Evolutionary conservation across 352 stramenopile species (phyloP), one percentile per base, ranked within the genome.

Genomic region (Phytophthora meadii): DNA sequence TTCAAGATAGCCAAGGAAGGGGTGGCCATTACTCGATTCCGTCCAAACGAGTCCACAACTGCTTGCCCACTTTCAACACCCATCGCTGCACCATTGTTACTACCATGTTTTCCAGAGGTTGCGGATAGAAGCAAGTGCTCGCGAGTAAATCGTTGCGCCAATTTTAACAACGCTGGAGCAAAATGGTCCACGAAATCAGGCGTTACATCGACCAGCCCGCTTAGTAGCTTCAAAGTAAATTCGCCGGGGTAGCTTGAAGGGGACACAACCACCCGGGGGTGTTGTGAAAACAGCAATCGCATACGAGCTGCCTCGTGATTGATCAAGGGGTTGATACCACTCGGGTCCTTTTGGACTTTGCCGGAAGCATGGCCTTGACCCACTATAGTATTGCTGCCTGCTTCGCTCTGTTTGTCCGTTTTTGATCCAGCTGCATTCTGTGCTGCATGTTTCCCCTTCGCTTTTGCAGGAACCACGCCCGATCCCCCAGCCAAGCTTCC

Each of bases 1-100:
- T 96, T 79, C 4, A 90, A 76, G 32, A 95, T 92, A 30, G 87
- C 88, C 42, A 96, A 72, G 4, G 85, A 89, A 14, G 88, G 88
- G 10, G 88, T 96, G n/a, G 88, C 88, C 88, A 95, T 94, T 25
- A 96, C 87, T 41, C 87, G 83, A 32, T 94, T 89, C 1, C 85
- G 76, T 22, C 77, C 82, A 74, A 91, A 92, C n/a, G 83, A 88
- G 47, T 94, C 86, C 45, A 87, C 78, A 54, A 71, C 72, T 17
- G 68, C 71, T 52, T 80, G 68, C 14, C 66, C 74, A 51, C 76
- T 81, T 53, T 82, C 72, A 14, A 71, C 65, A 17, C 61, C 63
- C 34, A 70, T 71, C 10, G 63, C 71, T 61, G 68, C 61, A 27
- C 65, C 45, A 55, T 70, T 78, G n/a, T 34, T 76, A 27, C 48